Evolutionary conservation across 805 yeast species (phyloP), one percentile per base, ranked within the genome.

Genomic region (Martiniozyma abietophila): DNA sequence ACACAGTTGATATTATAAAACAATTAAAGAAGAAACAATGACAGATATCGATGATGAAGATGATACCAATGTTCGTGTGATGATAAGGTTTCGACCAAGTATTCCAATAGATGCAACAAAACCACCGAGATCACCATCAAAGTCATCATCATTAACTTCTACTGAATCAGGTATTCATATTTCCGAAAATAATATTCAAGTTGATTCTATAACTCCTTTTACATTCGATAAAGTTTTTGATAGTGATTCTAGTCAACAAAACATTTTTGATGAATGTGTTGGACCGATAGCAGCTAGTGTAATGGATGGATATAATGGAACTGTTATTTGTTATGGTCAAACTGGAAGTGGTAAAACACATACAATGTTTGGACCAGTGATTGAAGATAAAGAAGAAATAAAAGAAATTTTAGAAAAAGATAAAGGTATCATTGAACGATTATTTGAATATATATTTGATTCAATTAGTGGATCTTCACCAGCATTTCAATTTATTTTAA

Each of bases 341-440:
- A 73, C 79, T 1, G 78, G 78, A 9, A 66, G 76, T 2, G 79
- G 79, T 4, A 73, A 73, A 45, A 73, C 79, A 0, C 65, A 67
- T 50, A 71, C 79, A 2, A 73, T 73, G 79, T 67, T 71, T 51
- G 78, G 79, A 7, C 67, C 65, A 25, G 48, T 32, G 19, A 38
- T 45, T 9, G 8, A 5, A 20, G 9, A 6, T 25, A 18, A 8
- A 21, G 26, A 5, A 12, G 18, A 18, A 24, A 11, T n/a, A 18
- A 15, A 9, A 29, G 38, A 39, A 14, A 42, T 46, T 11, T 37
- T 49, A 8, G 36, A 52, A 1, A 33, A 45, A 7, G 60, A 61
- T 29, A 57, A 69, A 1, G 79, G 79, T 1, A 58, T 73, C 2
- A 67, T 71, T 24, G 78, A 77, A 4, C 51, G 77, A 24, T 61